Base-by-base conservation (phyloP, 2,329 filamentous ascomycete species). In the Aspergillus carbonarius region DNA sequence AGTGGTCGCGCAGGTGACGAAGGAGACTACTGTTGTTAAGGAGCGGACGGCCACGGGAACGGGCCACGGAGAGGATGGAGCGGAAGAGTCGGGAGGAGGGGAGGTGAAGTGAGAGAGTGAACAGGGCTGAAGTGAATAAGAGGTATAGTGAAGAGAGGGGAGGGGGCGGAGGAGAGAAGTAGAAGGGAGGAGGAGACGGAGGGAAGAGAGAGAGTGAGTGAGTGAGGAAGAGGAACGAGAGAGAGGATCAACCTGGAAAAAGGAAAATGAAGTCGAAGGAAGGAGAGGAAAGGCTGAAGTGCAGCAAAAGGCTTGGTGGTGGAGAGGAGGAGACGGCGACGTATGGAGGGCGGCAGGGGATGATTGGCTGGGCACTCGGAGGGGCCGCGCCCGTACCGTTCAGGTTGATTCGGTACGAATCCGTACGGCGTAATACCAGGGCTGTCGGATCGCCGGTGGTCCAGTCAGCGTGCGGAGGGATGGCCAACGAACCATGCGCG, bases 1-100 rank as follows among this genome's bases (percentile, higher is more conserved):
- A 54, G 49, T 34, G 48, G 57, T 56, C 54, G 55, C 51, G 46
- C 58, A 53, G 50, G 50, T 54, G 58, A 52, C 48, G 32, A 54
- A 54, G 39, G 50, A 54, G 37, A 55, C 47, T 51, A 48, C 53
- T 58, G 52, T 57, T 57, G 52, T 73, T 73, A 75, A 75, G 67
- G 72, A 75, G 68, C 70, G 72, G 72, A 75, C 72, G 72, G 71
- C 72, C 72, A 73, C 70, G 63, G 70, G 58, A 53, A 64, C 57
- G 66, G 70, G 66, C 70, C 70, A 67, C 30, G 57, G 50, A 55
- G 58, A 47, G 57, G 50, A 32, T 49, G 25, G 20, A 32, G 50
- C 59, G 56, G 56, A 49, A 35, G 32, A 20, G 32, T 59, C 54
- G 59, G 57, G 49, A 30, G 10, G 48, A 37, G 37, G 47, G 53